These are phyloP conservation scores for Isoetes engelmannii DNA, from an alignment of 83 land plant genomes.

Conservation along the genomic window DNA sequence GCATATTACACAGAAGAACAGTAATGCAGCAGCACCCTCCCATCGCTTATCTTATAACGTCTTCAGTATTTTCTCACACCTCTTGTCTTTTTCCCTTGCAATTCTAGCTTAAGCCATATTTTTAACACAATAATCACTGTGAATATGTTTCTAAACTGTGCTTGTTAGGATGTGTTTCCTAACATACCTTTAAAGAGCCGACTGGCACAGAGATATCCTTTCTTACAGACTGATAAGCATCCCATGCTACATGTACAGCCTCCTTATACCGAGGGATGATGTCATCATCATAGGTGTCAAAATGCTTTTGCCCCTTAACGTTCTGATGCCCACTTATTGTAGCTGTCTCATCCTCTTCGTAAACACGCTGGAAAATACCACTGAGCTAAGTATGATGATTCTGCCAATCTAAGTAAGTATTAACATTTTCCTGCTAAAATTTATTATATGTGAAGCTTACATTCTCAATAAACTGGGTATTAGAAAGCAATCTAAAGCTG, in stretches of 20 bases:
- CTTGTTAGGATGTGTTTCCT: too few species aligned
- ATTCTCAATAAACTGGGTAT: slow-evolving; percentile 42
- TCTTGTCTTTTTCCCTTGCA: too few species aligned
- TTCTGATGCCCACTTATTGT: slow-evolving; percentile 6
- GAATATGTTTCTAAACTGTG: too few species aligned
- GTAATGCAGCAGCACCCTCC: too few species aligned
- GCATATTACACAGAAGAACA: too few species aligned
- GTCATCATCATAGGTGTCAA: slow-evolving; percentile 38
- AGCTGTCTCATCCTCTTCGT: slow-evolving; percentile 36
- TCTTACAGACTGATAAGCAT: slow-evolving; percentile 12
- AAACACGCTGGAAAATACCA: slow-evolving; percentile 26
- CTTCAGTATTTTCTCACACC: too few species aligned
- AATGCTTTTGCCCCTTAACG: background rate
- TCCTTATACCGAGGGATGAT: slow-evolving; percentile 48
- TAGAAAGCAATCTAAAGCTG: slow-evolving; percentile 31
- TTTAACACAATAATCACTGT: too few species aligned
- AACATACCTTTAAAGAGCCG: too few species aligned
- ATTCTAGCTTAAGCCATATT: too few species aligned
- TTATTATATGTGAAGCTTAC: slow-evolving; percentile 11
- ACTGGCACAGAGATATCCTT: background rate
- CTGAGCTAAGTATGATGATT: background rate
- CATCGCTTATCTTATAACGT: too few species aligned
- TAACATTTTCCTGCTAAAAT: too few species aligned
- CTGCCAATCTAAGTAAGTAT: too few species aligned
- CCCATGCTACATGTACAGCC: slow-evolving; percentile 29